Evolutionary conservation across 1,139 yeast species (phyloP), one percentile per base, ranked within the genome.

Genomic region (Debaryomycetaceae sp.): DNA sequence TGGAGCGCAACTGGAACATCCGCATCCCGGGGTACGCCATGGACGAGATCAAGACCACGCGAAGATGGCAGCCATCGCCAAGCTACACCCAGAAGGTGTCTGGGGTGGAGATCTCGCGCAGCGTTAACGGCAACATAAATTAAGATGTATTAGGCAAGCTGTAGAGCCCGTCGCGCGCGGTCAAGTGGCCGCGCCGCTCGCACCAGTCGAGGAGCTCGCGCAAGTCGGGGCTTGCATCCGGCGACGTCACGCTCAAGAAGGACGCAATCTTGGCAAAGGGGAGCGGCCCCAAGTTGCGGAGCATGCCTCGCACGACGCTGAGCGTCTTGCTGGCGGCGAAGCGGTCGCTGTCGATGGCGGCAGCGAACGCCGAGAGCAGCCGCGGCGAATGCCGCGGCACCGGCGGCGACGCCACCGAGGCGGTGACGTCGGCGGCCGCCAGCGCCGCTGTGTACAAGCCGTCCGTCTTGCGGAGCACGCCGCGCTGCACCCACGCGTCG

Each of bases 1-100:
- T 91, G 45, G 98, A 93, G 49, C 76, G 89, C 44, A 91, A 89
- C 53, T 91, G 97, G 97, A 89, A 89, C 53, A 85, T 91, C 38
- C 74, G 95, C 44, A 75, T 91, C 18, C 97, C 98, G 0, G 98
- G 98, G 2, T 86, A 80, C 55, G 76, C 94, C 12, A 76, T 86
- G 44, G 98, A 91, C 56, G 97, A 89, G 49, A 82, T 89, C 28
- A 71, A 95, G 45, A 77, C 85, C 40, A 81, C 86, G 16, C 69
- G 95, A 44, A 83, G 83, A 53, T 80, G 88, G 74, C 79, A 72
- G 34, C 91, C 96, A 3, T 78, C 84, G 25, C 56, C 72, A 15
- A 61, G 75, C 18, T 89, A 91, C 51, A 74, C 68, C 31, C 88
- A 83, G 45, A 84, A 84, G 54, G 44, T 82, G 29, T 71, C 75